Percentiles rank a stretch among this genome's conserved stretches.
phyloP scores from a whole-genome alignment of 139 green algal genomes.

The Nannochloris sp. region DNA sequence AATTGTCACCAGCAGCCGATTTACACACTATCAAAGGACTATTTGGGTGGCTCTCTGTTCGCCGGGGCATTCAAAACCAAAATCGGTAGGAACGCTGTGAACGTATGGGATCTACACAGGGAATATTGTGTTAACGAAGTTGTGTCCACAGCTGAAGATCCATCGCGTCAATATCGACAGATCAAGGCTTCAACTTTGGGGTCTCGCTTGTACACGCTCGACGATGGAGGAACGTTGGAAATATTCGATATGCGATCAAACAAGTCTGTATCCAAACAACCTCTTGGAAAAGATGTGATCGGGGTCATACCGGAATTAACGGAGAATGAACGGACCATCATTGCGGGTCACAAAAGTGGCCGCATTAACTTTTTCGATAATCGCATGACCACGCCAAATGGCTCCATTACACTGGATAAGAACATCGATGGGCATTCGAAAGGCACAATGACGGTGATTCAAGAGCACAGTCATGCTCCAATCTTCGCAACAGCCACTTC shows the following conservation, averaged over 20 bases:
- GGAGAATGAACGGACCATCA: too few relatives aligned
- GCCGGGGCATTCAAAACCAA: background rate
- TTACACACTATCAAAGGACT: background rate
- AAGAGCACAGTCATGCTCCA: slow-evolving; percentile 61
- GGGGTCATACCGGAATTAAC: background rate
- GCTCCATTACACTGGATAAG: background rate
- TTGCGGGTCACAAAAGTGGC: slow-evolving; percentile 33
- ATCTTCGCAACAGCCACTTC: slow-evolving; percentile 69
- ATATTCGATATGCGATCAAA: background rate
- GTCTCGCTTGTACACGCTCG: background rate
- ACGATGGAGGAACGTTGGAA: background rate
- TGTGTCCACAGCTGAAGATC: background rate
- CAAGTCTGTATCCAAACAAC: background rate
- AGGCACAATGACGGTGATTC: slow-evolving; percentile 59
- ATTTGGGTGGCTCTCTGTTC: background rate
- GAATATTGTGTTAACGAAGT: slow-evolving; percentile 47
- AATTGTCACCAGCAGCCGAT: background rate
- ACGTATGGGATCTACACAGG: slow-evolving; percentile 46
- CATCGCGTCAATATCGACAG: background rate
- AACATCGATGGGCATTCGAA: slow-evolving; percentile 62
- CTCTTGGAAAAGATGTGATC: background rate
- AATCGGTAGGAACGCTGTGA: background rate
- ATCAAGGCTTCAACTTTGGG: background rate
- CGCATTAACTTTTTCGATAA: slow-evolving; percentile 66
- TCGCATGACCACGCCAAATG: background rate